These are phyloP conservation scores for Fusarium continuum DNA, from an alignment of 2,329 filamentous ascomycete species.

Conservation along the genomic window DNA sequence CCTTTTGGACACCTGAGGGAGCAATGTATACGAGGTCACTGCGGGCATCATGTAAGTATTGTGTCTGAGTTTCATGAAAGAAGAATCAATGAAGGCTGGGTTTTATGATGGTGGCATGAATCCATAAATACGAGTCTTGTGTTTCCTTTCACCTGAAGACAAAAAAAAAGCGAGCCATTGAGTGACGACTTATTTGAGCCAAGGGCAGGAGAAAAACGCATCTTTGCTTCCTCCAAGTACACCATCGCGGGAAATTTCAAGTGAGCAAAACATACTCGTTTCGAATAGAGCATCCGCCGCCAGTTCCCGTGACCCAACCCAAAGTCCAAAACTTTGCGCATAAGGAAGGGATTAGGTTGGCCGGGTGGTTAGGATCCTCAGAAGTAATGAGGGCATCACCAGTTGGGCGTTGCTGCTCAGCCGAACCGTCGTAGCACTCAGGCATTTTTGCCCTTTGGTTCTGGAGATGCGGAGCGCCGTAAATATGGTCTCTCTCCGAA, in stretches of 20 bases:
- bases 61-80: background rate
- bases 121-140: background rate
- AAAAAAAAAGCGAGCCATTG: background rate
- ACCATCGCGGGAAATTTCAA: constrained; percentile 28
- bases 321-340: constrained; percentile 96
- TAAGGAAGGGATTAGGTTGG: constrained; percentile 91
- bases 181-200: background rate
- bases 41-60: constrained; percentile 31
- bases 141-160: constrained; percentile 15
- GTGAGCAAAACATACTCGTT: constrained; percentile 60
- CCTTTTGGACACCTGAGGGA: constrained; percentile 96
- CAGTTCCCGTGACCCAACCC: constrained; percentile 92
- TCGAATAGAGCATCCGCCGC: constrained; percentile 81
- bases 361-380: constrained; percentile 82
- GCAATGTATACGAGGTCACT: constrained; percentile 94
- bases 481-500: background rate
- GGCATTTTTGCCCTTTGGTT: constrained; percentile 3
- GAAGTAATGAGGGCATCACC: constrained; percentile 62
- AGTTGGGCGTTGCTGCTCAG: constrained; percentile 23
- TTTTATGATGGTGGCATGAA: background rate
- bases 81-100: no score
- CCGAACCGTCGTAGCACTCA: constrained; percentile 28
- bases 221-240: constrained; percentile 4
- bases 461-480: constrained; percentile 2
- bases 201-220: background rate